Evolutionary conservation across 2,329 filamentous ascomycete species (phyloP).

Genomic region (Pseudogymnoascus sp.): DNA sequence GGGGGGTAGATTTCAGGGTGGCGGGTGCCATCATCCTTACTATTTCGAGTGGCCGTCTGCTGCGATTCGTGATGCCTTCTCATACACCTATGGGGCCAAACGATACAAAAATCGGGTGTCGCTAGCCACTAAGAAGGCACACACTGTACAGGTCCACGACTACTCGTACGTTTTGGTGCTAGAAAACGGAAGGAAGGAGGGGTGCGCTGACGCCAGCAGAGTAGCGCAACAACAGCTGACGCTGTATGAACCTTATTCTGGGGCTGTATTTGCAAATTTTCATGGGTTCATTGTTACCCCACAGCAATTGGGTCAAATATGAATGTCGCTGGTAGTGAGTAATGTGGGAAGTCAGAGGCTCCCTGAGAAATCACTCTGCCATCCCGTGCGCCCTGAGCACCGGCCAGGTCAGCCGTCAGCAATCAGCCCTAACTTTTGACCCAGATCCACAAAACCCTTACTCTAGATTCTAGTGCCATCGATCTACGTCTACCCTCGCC

Average conservation of each 20-base stretch:
- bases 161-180: not conserved
- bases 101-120: not conserved
- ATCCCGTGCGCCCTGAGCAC: not conserved
- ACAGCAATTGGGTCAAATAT: not conserved
- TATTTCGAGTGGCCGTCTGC: not conserved
- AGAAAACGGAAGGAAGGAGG: not conserved
- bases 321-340: not conserved
- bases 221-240: not conserved
- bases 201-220: not conserved
- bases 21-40: not conserved
- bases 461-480: not conserved
- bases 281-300: not conserved
- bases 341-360: not conserved
- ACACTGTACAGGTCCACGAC: not conserved
- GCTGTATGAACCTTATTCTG: not conserved
- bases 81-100: not conserved
- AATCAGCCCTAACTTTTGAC: constrained; percentile 1
- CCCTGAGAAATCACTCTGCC: not conserved
- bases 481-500: not conserved
- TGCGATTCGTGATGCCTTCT: not conserved
- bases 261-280: not conserved
- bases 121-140: not conserved
- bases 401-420: not conserved
- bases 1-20: not conserved
- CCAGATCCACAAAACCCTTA: not conserved